Evolutionary conservation across 1,284 basidiomycete genomes (phyloP), one percentile per base, ranked within the genome.

Genomic region (Agaricales sp.): DNA sequence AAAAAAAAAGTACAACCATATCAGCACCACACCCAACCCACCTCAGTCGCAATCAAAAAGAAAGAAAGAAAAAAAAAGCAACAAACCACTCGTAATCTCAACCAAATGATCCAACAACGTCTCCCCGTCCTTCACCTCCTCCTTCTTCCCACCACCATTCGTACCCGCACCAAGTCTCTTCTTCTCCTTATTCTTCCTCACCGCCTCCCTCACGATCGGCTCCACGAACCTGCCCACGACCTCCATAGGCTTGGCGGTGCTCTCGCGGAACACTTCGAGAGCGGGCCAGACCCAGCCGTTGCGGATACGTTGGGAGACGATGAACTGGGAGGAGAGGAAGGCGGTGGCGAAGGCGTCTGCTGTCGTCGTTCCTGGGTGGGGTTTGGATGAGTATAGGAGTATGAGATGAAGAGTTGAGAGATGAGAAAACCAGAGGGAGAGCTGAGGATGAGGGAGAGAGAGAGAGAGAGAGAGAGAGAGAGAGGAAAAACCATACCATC

Each of bases 141-240:
- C 18, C 20, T 23, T 13, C 44, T 6, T 45, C 44, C 11, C 23
- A 6, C 20, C 24, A 6, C 6, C 52, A 14, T 55, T 55, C 20
- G 54, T 48, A 22, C 52, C 50, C 23, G 50, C 23, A 20, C 51
- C 54, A 16, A 41, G 50, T 45, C 51, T 50, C 46, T 57, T 55
- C 43, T 50, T 14, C 13, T 22, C 49, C 47, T 53, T 53, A 45
- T 62, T 60, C 51, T 59, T 64, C 30, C 53, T 46, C 39, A 67
- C 39, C 0, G 65, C 65, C 18, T 63, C 59, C 49, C 56, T 47
- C 35, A 67, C 43, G 26, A 67, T 67, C 1, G 67, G 67, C 45
- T 67, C 55, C 18, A 70, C 59, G 47, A 61, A 69, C 3, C 51
- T 52, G 43, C 63, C 51, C n/a, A 68, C 63, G 22, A 66, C 55